Base-by-base conservation (phyloP, 371 early-diverging fungal species). In the Lichtheimia hyalospora region DNA sequence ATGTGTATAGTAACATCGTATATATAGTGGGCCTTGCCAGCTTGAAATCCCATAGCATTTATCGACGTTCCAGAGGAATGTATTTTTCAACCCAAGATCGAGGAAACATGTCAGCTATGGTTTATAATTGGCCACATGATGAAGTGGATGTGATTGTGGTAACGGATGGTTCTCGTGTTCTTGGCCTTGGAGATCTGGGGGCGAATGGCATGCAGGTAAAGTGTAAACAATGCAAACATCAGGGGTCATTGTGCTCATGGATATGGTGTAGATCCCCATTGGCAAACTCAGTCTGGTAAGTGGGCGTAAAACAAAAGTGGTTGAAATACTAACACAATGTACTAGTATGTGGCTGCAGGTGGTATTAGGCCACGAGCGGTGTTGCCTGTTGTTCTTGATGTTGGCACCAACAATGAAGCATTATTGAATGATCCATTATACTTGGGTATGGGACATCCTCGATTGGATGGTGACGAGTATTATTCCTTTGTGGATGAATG, bases 401-500 rank as follows among this genome's bases (percentile, higher is more conserved):
- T 85, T 10, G 88, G 88, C n/a, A 86, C 87, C 8, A 86, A 86
- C 62, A 88, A 86, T 58, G 76, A 84, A 54, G 49, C 61, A 5
- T 63, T 86, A 6, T 63, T 84, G 54, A 75, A 86, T 59, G 86
- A 86, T 57, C 85, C 85, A 16, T 73, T 85, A 10, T 88, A 88
- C 49, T 74, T 88, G 46, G 88, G 88, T 34, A 79, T 86, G 82
- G 83, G 83, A 25, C 83, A 85, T 61, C 83, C 79, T 50, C 75
- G 88, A 40, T 59, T 84, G 41, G 85, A 83, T 16, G 85, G 82
- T 28, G 84, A 83, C 49, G 79, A 79, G 1, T 86, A 84, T 57
- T 84, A 86, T 58, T 69, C 79, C 0, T 84, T 88, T 65, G 81
- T 88, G 6, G 88, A 88, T 52, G 87, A 88, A 59, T 86, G 83